Conservation (phyloP, 2,329 filamentous ascomycete species). For the Cucurbitaria berberidis region DNA sequence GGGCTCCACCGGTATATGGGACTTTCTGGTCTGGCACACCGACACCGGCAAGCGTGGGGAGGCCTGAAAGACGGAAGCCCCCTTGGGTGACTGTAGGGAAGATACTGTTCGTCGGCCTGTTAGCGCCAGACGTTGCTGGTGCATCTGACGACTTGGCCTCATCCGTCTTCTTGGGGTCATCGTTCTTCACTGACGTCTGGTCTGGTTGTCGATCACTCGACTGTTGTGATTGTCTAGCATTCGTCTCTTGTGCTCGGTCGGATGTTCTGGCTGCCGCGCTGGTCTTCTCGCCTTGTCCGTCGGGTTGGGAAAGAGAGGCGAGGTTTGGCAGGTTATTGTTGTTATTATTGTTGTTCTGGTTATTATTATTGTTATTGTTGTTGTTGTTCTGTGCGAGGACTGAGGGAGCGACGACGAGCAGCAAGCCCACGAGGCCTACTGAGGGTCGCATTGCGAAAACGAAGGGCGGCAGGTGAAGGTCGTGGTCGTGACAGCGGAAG, state of each 20-base stretch:
- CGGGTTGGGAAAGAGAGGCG: constrained; percentile 30
- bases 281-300: constrained; percentile 23
- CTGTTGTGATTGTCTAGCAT: too few species aligned
- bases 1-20: constrained; percentile 81
- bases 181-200: too few species aligned
- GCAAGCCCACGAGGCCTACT: constrained; percentile 36
- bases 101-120: constrained; percentile 15
- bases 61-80: constrained; percentile 43
- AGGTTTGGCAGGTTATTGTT: constrained; percentile 33
- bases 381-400: constrained; percentile 40
- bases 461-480: constrained; percentile 17
- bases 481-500: constrained; percentile 9
- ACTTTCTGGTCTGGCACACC: constrained; percentile 74
- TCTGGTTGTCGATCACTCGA: constrained; percentile 1
- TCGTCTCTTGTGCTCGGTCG: not conserved
- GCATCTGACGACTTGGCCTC: constrained; percentile 4
- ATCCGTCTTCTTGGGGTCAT: too few species aligned
- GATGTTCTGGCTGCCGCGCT: constrained; percentile 19
- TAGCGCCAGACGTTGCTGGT: constrained; percentile 16
- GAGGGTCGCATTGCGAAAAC: constrained; percentile 39
- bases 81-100: constrained; percentile 16
- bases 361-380: constrained; percentile 6
- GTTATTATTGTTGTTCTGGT: constrained; percentile 18
- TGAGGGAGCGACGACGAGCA: constrained; percentile 38
- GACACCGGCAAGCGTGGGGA: constrained; percentile 63